A percentile compares a stretch with the other conserved stretches of the same genome.
Evolutionary conservation across 208 protist species (phyloP).

Genomic region (Trypanosoma brucei): DNA sequence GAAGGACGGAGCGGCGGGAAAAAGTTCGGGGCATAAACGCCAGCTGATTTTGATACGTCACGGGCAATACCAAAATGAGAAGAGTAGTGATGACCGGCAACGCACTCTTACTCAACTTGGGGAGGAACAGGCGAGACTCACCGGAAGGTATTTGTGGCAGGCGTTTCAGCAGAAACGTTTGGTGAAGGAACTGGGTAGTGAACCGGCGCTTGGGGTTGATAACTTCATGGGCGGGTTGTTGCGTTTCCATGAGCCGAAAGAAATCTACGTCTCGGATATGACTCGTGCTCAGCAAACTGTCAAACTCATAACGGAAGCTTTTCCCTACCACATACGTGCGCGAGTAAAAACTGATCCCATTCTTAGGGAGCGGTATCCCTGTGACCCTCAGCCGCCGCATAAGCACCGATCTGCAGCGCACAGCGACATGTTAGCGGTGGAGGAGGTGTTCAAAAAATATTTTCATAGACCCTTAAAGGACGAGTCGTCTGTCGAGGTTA

Average conservation of each 20-base stretch:
- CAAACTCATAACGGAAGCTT: conserved; percentile 39
- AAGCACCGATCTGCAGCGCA: conserved; percentile 12
- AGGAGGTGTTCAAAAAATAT: conserved; percentile 59
- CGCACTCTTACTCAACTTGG: conserved; percentile 51
- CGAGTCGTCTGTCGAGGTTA: conserved; percentile 51
- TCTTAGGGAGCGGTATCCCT: conserved; percentile 61
- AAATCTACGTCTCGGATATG: conserved; percentile 56
- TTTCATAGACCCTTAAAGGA: conserved; percentile 51
- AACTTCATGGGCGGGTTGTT: conserved; percentile 25
- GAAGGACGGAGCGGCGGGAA: conserved; percentile 11
- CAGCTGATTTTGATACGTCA: conserved; percentile 82
- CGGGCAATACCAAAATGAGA: conserved; percentile 73
- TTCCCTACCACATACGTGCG: conserved; percentile 23
- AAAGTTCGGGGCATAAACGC: conserved; percentile 18
- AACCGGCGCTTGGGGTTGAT: not conserved
- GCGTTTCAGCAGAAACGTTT: conserved; percentile 21
- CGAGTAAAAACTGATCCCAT: conserved; percentile 30
- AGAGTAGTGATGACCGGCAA: conserved; percentile 29
- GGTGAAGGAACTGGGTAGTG: not conserved
- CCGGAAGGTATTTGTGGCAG: conserved; percentile 49
- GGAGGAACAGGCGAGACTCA: conserved; percentile 46
- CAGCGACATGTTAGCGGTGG: conserved; percentile 37
- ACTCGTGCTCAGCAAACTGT: conserved; percentile 62
- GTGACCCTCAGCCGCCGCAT: conserved; percentile 38
- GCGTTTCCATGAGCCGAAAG: conserved; percentile 22